Conservation (phyloP, 2,329 filamentous ascomycete genomes). For the Trichoderma cornu-damae region DNA sequence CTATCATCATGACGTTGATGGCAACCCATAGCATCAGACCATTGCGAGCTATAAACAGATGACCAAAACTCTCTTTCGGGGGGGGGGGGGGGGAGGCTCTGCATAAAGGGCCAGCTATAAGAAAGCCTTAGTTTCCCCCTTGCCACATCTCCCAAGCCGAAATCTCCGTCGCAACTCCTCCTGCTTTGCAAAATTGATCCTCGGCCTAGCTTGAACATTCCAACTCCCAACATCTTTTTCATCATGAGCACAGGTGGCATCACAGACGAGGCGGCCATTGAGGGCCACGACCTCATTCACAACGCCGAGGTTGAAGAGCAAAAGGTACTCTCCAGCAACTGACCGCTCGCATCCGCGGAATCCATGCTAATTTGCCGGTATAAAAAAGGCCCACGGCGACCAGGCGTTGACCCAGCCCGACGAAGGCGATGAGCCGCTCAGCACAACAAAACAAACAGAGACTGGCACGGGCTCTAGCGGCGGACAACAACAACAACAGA, state of each 20-base stretch:
- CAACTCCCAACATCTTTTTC: not conserved
- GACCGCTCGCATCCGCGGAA: not conserved
- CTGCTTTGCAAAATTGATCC: not conserved
- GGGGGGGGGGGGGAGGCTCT: too few relatives aligned
- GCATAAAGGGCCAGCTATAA: slow-evolving; percentile 9
- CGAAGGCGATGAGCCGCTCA: slow-evolving; percentile 4
- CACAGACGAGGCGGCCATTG: slow-evolving; percentile 30
- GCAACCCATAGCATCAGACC: not conserved
- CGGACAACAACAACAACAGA: not conserved
- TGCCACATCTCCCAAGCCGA: not conserved
- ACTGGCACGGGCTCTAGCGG: not conserved
- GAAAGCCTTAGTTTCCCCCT: slow-evolving; percentile 6
- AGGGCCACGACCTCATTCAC: slow-evolving; percentile 34
- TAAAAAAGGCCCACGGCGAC: slow-evolving; percentile 12
- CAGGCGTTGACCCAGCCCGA: slow-evolving; percentile 17
- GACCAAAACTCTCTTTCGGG: slow-evolving; percentile 8
- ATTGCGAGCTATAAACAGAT: slow-evolving; percentile 1
- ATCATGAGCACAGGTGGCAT: slow-evolving; percentile 22
- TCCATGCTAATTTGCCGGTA: not conserved
- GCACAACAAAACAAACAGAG: not conserved
- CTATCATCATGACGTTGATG: slow-evolving; percentile 18
- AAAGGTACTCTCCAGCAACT: slow-evolving; percentile 5
- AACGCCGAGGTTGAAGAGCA: slow-evolving; percentile 33
- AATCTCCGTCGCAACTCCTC: not conserved
- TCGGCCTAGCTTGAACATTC: not conserved